Conservation (phyloP, 176 grass and related monocot genomes). For the Cymbopogon citratus region DNA sequence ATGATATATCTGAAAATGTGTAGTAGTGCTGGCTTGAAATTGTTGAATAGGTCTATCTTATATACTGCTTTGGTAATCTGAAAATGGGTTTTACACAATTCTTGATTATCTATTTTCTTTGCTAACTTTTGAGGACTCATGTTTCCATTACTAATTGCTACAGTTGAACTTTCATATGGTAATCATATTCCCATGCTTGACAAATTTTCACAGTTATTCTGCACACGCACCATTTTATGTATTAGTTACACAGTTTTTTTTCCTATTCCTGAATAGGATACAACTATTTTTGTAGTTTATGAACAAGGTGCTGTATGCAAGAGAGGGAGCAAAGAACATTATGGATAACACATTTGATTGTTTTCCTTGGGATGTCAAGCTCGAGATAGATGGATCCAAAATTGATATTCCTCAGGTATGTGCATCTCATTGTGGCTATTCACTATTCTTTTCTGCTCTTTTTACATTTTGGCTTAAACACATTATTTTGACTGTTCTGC, state of each 20-base stretch:
- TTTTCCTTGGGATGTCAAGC: slow-evolving; percentile 77
- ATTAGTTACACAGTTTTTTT: not conserved
- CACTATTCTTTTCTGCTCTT: not conserved
- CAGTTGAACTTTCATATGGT: not conserved
- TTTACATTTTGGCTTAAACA: not conserved
- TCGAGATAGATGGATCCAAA: slow-evolving; percentile 80
- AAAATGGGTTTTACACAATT: not conserved
- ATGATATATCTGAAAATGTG: not conserved
- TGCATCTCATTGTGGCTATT: not conserved
- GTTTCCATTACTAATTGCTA: not conserved
- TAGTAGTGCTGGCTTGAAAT: not conserved
- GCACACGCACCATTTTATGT: not conserved
- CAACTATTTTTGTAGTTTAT: slow-evolving; percentile 58
- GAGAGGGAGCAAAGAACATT: slow-evolving; percentile 94
- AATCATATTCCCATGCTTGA: not conserved
- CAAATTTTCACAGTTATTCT: not conserved
- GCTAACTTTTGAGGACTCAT: not conserved
- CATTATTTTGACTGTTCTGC: not conserved
- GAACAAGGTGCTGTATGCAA: slow-evolving; percentile 96
- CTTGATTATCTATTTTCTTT: not conserved
- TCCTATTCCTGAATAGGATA: not conserved
- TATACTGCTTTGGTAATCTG: not conserved
- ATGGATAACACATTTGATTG: slow-evolving; percentile 89
- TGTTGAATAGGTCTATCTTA: not conserved
- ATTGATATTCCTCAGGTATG: slow-evolving; percentile 80